Percentiles rank a stretch among this genome's conserved stretches.
Conservation (phyloP, 768 basidiomycete genomes). For the Phylloporus sp. region DNA sequence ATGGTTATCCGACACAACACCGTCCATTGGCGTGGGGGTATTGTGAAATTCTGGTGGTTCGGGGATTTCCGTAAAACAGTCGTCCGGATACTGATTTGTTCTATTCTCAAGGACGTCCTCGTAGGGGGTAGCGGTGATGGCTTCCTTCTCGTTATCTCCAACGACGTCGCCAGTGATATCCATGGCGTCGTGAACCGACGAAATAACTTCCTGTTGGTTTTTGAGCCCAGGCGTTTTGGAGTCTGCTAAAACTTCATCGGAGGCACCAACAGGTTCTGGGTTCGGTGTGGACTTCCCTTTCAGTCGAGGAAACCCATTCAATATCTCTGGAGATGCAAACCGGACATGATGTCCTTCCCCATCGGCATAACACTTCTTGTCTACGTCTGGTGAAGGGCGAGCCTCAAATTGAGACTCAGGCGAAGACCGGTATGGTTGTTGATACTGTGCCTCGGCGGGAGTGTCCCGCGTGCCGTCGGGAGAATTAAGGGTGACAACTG, state of each 20-base stretch:
- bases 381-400: slow-evolving; percentile 1
- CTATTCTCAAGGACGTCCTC: background rate
- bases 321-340: slow-evolving; percentile 31
- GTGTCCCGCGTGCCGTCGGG: slow-evolving; percentile 21
- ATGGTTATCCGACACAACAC: background rate
- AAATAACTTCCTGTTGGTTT: background rate
- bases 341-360: slow-evolving; percentile 25
- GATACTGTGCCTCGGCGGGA: slow-evolving; percentile 20
- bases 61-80: background rate
- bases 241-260: background rate
- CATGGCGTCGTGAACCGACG: slow-evolving; percentile 16
- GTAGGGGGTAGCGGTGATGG: background rate
- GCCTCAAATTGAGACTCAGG: slow-evolving; percentile 9
- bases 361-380: slow-evolving; percentile 7
- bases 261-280: background rate
- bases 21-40: background rate
- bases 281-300: background rate
- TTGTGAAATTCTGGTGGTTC: background rate
- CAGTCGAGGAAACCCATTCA: slow-evolving; percentile 13
- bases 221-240: background rate
- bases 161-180: slow-evolving; percentile 14
- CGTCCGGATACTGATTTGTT: background rate
- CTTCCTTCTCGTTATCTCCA: slow-evolving; percentile 3
- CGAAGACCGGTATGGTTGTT: slow-evolving; percentile 14
- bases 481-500: slow-evolving; percentile 5